Evolutionary conservation across 2,329 filamentous ascomycete genomes (phyloP), one percentile per base, ranked within the genome.

Genomic region (Fusarium verticillioides): DNA sequence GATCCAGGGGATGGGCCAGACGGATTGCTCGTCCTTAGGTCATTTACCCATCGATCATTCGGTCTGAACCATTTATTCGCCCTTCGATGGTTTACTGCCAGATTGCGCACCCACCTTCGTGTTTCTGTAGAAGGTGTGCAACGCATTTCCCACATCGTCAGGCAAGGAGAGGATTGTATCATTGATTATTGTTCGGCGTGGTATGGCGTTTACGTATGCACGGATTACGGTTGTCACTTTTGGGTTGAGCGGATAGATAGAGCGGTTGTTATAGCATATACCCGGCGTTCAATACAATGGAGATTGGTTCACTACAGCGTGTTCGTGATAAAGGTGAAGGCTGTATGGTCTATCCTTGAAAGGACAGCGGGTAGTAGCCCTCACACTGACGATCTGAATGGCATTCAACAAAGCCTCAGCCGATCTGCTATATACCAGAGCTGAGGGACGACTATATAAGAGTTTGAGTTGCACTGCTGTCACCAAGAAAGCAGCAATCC

Each of bases 121-220:
- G 19, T n/a, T 28, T 42, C 26, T 54, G 50, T 19, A n/a, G 8
- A 42, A 18, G 23, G 26, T 54, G 36, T n/a, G 10, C 11, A n/a
- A 40, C 10, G 23, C 5, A 54, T n/a, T 40, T 9, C n/a, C 7
- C 21, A 9, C 34, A 40, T 40, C 15, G 15, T 5, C 15, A 18
- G 19, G 12, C n/a, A 15, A 2, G 18, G 18, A 11, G 30, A 23
- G 10, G 36, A 37, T 30, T 42, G 10, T n/a, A 30, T 42, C 26
- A 9, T 9, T 42, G 15, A n/a, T 54, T 54, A 30, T 28, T 40
- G 8, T 21, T 21, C 5, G 39, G 44, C 28, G 63, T 72, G 23
- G 44, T 54, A 66, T 18, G 70, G 75, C 74, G 75, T 49, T 77
- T 75, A 60, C 53, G 46, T 52, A 34, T 28, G 65, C 34, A 43